Percentiles rank a stretch among this genome's conserved stretches.
Evolutionary conservation across 2,329 filamentous ascomycete genomes (phyloP).

Genomic region (Pseudogymnoascus sp.): DNA sequence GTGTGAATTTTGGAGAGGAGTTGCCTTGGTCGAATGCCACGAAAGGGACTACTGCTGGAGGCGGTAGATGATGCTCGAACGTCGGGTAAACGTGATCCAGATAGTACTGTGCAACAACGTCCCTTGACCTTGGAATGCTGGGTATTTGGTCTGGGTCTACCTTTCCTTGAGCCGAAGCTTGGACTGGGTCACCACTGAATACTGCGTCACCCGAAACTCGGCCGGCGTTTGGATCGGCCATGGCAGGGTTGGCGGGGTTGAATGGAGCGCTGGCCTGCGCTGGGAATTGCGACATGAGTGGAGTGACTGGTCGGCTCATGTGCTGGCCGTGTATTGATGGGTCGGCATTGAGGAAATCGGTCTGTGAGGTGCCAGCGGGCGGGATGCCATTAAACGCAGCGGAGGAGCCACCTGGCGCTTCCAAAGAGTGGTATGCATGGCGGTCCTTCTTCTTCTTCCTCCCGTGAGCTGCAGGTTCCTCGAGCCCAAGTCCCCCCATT

Average conservation of each 20-base stretch:
- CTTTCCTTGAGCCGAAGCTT: constrained; percentile 58
- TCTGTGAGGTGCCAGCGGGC: constrained; percentile 44
- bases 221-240: constrained; percentile 23
- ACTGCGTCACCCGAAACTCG: constrained; percentile 24
- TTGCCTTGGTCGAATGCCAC: constrained; percentile 96
- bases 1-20: constrained; percentile 85
- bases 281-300: constrained; percentile 50
- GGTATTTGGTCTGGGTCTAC: constrained; percentile 90
- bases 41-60: constrained; percentile 79
- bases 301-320: constrained; percentile 36
- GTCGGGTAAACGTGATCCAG: constrained; percentile 85
- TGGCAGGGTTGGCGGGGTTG: constrained; percentile 34
- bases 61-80: constrained; percentile 87
- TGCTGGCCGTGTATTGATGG: constrained; percentile 39
- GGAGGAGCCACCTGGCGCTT: constrained; percentile 58
- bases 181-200: constrained; percentile 39
- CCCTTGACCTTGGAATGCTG: constrained; percentile 78
- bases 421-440: constrained; percentile 83
- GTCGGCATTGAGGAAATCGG: constrained; percentile 51
- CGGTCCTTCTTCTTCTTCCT: constrained; percentile 86
- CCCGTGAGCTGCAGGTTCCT: constrained; percentile 38
- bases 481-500: constrained; percentile 67
- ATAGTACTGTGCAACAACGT: constrained; percentile 74
- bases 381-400: constrained; percentile 63
- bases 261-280: constrained; percentile 47